These are phyloP conservation scores for Puccinia hordei DNA, from an alignment of 1,284 basidiomycete genomes.

Conservation along the genomic window DNA sequence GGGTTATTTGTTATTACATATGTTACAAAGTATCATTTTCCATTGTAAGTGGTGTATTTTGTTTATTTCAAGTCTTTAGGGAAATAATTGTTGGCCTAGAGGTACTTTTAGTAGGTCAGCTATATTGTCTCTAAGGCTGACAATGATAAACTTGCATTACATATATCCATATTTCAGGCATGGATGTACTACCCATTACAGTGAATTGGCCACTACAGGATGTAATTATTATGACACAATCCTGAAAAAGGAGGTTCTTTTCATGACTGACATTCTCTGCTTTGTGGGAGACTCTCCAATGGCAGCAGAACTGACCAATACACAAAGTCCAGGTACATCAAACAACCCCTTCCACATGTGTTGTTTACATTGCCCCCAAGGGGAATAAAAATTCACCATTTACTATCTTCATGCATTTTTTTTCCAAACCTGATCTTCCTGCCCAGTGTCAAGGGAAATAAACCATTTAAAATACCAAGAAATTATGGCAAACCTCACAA, in stretches of 20 bases:
- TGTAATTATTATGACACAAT: neutral
- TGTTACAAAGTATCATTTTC: no score
- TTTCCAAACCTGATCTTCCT: neutral
- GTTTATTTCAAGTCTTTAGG: no score
- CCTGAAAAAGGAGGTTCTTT: neutral
- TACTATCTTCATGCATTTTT: neutral
- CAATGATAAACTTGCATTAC: constrained; percentile 57
- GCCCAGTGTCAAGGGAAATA: neutral
- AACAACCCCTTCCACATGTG: constrained; percentile 15
- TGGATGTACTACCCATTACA: no score
- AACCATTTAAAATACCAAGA: neutral
- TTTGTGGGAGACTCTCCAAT: constrained; percentile 25
- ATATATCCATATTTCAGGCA: no score
- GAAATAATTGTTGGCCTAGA: no score
- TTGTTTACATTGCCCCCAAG: neutral
- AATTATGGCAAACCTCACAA: neutral
- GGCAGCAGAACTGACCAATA: constrained; percentile 6
- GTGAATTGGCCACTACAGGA: neutral
- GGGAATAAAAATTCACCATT: neutral
- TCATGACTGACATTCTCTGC: neutral
- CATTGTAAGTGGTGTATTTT: no score
- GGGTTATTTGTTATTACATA: no score
- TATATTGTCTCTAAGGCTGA: constrained; percentile 61
- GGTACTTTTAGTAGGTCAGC: neutral
- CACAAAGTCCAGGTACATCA: neutral